phyloP scores from a whole-genome alignment of 2,329 filamentous ascomycete genomes.

The Curvularia sp. region DNA sequence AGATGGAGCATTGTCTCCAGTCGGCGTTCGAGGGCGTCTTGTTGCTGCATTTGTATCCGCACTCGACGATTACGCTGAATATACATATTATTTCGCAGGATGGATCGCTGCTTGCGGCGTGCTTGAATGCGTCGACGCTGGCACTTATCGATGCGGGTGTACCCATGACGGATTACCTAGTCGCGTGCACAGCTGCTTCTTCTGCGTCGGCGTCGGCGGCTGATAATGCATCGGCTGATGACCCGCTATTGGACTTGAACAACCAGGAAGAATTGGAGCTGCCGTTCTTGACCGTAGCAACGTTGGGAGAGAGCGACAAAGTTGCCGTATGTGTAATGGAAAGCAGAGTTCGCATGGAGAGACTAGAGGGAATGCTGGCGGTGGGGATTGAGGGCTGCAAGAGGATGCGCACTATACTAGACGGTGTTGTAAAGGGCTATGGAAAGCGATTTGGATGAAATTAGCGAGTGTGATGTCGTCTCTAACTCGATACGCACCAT shows the following conservation, averaged over 20 bases:
- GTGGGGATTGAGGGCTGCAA: slow-evolving; percentile 92
- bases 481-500: neutral
- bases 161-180: slow-evolving; percentile 91
- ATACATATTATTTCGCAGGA: slow-evolving; percentile 90
- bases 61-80: slow-evolving; percentile 81
- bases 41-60: slow-evolving; percentile 87
- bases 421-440: slow-evolving; percentile 69
- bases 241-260: slow-evolving; percentile 83
- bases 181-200: slow-evolving; percentile 85
- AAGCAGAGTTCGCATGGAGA: slow-evolving; percentile 80
- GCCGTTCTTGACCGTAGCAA: slow-evolving; percentile 86
- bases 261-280: slow-evolving; percentile 83
- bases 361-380: slow-evolving; percentile 90
- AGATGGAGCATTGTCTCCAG: slow-evolving; percentile 80
- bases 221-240: slow-evolving; percentile 71
- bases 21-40: slow-evolving; percentile 78
- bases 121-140: slow-evolving; percentile 88
- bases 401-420: slow-evolving; percentile 80
- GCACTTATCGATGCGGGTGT: slow-evolving; percentile 94
- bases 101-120: slow-evolving; percentile 85
- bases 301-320: slow-evolving; percentile 74
- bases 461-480: neutral
- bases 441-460: slow-evolving; percentile 45
- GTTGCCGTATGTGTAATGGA: slow-evolving; percentile 85
- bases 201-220: slow-evolving; percentile 62